A percentile compares a stretch with the other conserved stretches of the same genome.
Evolutionary conservation across 371 early-diverging fungal genomes (phyloP).

Genomic region (Mucor mucedo): DNA sequence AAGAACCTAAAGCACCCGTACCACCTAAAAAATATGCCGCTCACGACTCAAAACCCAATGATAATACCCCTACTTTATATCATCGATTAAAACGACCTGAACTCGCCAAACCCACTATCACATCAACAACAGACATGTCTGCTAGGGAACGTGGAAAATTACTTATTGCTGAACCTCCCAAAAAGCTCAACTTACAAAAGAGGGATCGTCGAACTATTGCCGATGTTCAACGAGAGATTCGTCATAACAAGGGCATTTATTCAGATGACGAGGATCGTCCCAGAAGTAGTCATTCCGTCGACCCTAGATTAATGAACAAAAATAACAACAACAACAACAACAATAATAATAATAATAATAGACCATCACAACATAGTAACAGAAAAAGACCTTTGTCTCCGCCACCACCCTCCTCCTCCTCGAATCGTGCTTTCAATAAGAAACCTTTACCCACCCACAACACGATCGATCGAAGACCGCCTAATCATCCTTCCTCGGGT

Average conservation of each 20-base stretch:
- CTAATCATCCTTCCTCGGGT: constrained; percentile 1
- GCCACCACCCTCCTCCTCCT: constrained; percentile 4
- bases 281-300: background rate
- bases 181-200: constrained; percentile 28
- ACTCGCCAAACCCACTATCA: constrained; percentile 1
- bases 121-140: constrained; percentile 4
- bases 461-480: background rate
- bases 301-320: constrained; percentile 23
- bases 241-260: constrained; percentile 41
- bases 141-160: constrained; percentile 27
- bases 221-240: constrained; percentile 49
- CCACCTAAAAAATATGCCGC: constrained; percentile 8
- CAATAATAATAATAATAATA: no score
- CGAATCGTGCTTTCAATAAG: no score
- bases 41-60: constrained; percentile 3
- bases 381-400: constrained; percentile 20
- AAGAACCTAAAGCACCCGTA: constrained; percentile 5
- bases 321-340: background rate
- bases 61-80: constrained; percentile 21
- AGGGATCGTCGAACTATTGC: constrained; percentile 42
- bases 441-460: background rate
- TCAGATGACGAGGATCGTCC: constrained; percentile 40
- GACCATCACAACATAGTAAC: no score
- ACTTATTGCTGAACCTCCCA: constrained; percentile 28
- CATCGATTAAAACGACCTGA: constrained; percentile 24